Percentiles rank a stretch among this genome's conserved stretches.
Conservation (phyloP, 2,329 filamentous ascomycete genomes). For the Xenosphaeropsis pyriputrescens region DNA sequence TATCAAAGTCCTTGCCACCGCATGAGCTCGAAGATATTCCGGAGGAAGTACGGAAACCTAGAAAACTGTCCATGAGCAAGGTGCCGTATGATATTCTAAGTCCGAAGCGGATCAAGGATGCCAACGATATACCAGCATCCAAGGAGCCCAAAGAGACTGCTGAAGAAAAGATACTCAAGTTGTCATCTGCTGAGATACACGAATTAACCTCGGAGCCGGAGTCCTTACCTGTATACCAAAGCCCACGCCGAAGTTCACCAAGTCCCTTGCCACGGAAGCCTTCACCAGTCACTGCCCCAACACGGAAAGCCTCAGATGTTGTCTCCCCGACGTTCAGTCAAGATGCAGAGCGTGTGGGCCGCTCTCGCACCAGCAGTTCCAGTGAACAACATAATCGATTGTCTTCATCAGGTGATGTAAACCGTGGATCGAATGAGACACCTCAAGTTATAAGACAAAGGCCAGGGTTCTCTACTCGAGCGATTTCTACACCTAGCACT, state of each 20-base stretch:
- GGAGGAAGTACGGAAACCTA: conserved; percentile 12
- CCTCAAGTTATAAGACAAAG: conserved; percentile 2
- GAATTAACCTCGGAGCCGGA: conserved; percentile 40
- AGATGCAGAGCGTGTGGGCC: not conserved
- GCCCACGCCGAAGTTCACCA: conserved; percentile 14
- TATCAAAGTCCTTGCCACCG: conserved; percentile 8
- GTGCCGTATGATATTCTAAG: no score
- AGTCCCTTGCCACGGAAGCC: conserved; percentile 18
- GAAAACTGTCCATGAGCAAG: conserved; percentile 8
- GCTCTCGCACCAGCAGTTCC: conserved; percentile 1
- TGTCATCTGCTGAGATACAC: conserved; percentile 44
- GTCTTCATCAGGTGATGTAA: no score
- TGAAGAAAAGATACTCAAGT: conserved; percentile 31
- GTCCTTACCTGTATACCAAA: conserved; percentile 38
- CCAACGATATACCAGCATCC: no score
- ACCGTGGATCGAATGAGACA: no score
- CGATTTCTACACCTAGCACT: conserved; percentile 10
- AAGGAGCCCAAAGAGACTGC: conserved; percentile 4
- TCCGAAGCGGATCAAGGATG: no score
- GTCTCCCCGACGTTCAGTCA: not conserved
- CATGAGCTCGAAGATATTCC: conserved; percentile 15
- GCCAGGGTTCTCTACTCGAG: conserved; percentile 12
- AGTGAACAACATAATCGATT: conserved; percentile 1
- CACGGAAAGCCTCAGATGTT: conserved; percentile 7
- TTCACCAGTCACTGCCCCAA: conserved; percentile 9